These are phyloP conservation scores for Dactylellina haptotyla DNA, from an alignment of 2,329 filamentous ascomycete species.

Conservation along the genomic window DNA sequence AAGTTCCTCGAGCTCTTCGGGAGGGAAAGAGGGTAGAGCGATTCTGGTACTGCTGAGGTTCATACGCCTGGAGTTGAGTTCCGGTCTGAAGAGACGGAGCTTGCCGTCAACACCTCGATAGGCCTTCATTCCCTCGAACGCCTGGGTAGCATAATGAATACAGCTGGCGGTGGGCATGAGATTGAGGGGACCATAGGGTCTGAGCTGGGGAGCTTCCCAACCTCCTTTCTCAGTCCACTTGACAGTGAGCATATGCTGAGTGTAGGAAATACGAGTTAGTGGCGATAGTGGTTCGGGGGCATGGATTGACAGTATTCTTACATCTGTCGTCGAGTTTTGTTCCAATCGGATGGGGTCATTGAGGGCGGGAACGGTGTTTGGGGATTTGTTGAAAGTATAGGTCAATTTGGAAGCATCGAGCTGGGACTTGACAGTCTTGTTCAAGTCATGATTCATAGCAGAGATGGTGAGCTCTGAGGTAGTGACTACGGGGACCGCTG, in stretches of 20 bases:
- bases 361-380: slow-evolving; percentile 66
- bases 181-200: slow-evolving; percentile 78
- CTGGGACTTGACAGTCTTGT: slow-evolving; percentile 16
- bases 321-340: slow-evolving; percentile 44
- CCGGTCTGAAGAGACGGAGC: slow-evolving; percentile 80
- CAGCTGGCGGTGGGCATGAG: slow-evolving; percentile 83
- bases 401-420: slow-evolving; percentile 70
- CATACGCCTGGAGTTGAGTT: slow-evolving; percentile 75
- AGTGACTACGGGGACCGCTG: slow-evolving; percentile 40
- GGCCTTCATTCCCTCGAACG: slow-evolving; percentile 86
- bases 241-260: slow-evolving; percentile 88
- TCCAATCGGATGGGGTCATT: slow-evolving; percentile 61
- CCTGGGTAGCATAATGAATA: slow-evolving; percentile 89
- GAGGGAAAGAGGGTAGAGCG: slow-evolving; percentile 77
- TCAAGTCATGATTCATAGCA: slow-evolving; percentile 36
- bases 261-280: slow-evolving; percentile 2
- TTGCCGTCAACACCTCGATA: slow-evolving; percentile 75
- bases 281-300: neutral
- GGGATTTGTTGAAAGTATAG: slow-evolving; percentile 66
- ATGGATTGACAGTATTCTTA: slow-evolving; percentile 19
- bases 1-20: slow-evolving; percentile 77
- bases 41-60: slow-evolving; percentile 72
- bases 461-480: slow-evolving; percentile 34
- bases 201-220: slow-evolving; percentile 78
- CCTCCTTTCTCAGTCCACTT: slow-evolving; percentile 73